Percentiles rank a stretch among this genome's conserved stretches.
These are phyloP conservation scores for Geosmithia flava DNA, from an alignment of 2,329 filamentous ascomycete species.

Conservation along the genomic window DNA sequence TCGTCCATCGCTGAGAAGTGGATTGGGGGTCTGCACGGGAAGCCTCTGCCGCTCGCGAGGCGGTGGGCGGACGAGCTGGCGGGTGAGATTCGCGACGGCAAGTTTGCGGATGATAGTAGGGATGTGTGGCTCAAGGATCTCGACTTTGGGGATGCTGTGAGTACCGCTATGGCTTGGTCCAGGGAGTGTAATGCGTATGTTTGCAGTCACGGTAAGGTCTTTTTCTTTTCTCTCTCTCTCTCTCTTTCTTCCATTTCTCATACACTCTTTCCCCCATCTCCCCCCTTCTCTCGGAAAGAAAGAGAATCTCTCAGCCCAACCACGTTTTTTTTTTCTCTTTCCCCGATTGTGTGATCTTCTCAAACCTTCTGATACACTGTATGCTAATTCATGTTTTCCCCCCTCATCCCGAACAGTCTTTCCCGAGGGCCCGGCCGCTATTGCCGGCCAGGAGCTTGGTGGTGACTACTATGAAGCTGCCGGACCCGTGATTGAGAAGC, in stretches of 20 bases:
- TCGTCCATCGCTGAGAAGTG: slow-evolving; percentile 54
- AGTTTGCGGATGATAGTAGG: slow-evolving; percentile 32
- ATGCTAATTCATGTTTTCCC: too few species aligned
- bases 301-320: too few species aligned
- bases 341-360: too few species aligned
- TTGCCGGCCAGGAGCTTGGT: slow-evolving; percentile 46
- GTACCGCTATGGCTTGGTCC: slow-evolving; percentile 52
- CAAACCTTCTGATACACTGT: too few species aligned
- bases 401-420: slow-evolving; percentile 30
- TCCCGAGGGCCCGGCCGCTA: slow-evolving; percentile 45
- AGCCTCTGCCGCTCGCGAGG: slow-evolving; percentile 35
- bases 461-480: slow-evolving; percentile 52
- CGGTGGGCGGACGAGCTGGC: slow-evolving; percentile 46
- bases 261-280: too few species aligned
- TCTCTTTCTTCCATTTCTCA: too few species aligned
- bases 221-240: too few species aligned
- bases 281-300: too few species aligned
- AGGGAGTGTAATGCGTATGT: slow-evolving; percentile 49
- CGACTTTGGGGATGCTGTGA: slow-evolving; percentile 37
- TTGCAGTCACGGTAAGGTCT: slow-evolving; percentile 42
- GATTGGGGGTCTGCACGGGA: slow-evolving; percentile 40
- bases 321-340: too few species aligned
- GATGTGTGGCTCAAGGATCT: slow-evolving; percentile 45
- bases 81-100: slow-evolving; percentile 40
- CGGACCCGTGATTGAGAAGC: slow-evolving; percentile 50